Conservation (phyloP, 352 stramenopile genomes). For the Pythium plurisporium region DNA sequence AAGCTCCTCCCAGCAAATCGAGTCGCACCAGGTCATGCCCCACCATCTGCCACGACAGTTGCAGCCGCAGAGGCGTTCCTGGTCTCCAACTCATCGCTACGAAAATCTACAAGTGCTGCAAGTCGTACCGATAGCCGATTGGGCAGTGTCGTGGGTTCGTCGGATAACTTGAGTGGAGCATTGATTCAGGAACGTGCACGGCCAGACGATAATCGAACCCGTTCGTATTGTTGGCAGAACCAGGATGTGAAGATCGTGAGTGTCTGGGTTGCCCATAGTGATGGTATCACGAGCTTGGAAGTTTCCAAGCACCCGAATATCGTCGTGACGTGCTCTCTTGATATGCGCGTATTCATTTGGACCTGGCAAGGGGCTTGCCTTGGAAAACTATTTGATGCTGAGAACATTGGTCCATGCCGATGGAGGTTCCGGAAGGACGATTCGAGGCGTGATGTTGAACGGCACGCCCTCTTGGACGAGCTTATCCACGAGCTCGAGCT, state of each 20-base stretch:
- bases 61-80: slow-evolving; percentile 47
- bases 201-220: not conserved
- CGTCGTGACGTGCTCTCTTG: slow-evolving; percentile 51
- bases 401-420: slow-evolving; percentile 37
- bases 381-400: slow-evolving; percentile 59
- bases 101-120: not conserved
- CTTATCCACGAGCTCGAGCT: slow-evolving; percentile 49
- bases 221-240: slow-evolving; percentile 17
- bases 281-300: slow-evolving; percentile 52
- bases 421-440: slow-evolving; percentile 64
- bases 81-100: not conserved
- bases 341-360: slow-evolving; percentile 70
- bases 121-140: not conserved
- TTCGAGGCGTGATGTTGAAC: slow-evolving; percentile 38
- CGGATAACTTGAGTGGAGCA: not conserved
- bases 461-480: slow-evolving; percentile 30
- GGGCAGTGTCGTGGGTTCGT: not conserved
- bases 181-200: slow-evolving; percentile 7
- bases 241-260: slow-evolving; percentile 34
- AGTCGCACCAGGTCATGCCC: slow-evolving; percentile 4
- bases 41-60: slow-evolving; percentile 32
- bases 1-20: slow-evolving; percentile 21
- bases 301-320: slow-evolving; percentile 57
- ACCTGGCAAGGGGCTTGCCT: slow-evolving; percentile 56
- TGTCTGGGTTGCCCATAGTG: slow-evolving; percentile 45